Conservation (phyloP, 805 yeast genomes). For the Barnettozyma populi region DNA sequence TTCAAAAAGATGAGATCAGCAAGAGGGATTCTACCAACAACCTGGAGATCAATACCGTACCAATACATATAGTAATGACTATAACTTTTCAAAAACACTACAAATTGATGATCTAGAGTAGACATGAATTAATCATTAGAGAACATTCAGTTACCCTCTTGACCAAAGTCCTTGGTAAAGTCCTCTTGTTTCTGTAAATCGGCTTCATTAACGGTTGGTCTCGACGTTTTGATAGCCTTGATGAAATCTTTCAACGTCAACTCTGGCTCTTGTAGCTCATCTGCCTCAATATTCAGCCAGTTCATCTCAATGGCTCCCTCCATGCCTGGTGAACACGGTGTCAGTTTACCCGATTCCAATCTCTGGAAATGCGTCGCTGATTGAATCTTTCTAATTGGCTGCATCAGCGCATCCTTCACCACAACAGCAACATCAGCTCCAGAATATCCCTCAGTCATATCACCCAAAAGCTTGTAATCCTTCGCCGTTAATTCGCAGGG, state of each 20-base stretch:
- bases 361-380: slow-evolving; percentile 91
- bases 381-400: slow-evolving; percentile 93
- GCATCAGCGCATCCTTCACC: slow-evolving; percentile 96
- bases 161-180: slow-evolving; percentile 94
- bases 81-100: no score
- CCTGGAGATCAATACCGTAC: no score
- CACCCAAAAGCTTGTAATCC: slow-evolving; percentile 76
- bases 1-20: no score
- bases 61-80: neutral
- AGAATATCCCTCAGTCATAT: slow-evolving; percentile 94
- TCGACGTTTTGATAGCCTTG: slow-evolving; percentile 82
- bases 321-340: slow-evolving; percentile 99
- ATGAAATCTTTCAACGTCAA: slow-evolving; percentile 87
- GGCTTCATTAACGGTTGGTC: slow-evolving; percentile 89
- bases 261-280: slow-evolving; percentile 86
- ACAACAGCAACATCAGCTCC: slow-evolving; percentile 97
- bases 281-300: slow-evolving; percentile 90
- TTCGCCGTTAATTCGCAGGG: slow-evolving; percentile 71
- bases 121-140: neutral
- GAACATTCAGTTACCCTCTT: slow-evolving; percentile 70
- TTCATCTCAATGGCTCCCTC: slow-evolving; percentile 77
- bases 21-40: no score
- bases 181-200: slow-evolving; percentile 81
- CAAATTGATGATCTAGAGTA: neutral
- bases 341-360: slow-evolving; percentile 46